phyloP scores from a whole-genome alignment of 108 stramenopile genomes.

The Nitzschia palea region DNA sequence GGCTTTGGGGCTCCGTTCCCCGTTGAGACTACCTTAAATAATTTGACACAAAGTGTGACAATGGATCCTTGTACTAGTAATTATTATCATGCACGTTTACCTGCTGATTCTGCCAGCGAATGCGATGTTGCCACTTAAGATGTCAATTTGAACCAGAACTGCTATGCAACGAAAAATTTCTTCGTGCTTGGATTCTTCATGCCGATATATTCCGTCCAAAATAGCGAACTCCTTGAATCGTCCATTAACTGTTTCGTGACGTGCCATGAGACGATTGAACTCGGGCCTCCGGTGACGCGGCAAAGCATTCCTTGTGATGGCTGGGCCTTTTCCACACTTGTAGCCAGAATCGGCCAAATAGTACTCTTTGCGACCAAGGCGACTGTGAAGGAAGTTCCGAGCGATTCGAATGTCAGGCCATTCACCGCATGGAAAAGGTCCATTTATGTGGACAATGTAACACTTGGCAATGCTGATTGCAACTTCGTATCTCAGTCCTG shows the following conservation, averaged over 20 bases:
- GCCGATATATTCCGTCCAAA: constrained; percentile 1
- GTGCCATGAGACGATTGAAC: not conserved
- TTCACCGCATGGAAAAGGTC: constrained; percentile 15
- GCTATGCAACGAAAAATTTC: not conserved
- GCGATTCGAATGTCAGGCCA: constrained; percentile 22
- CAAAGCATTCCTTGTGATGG: not conserved
- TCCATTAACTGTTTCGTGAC: constrained; percentile 30
- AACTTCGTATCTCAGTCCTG: constrained; percentile 24
- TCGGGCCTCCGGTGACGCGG: not conserved
- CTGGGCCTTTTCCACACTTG: not conserved
- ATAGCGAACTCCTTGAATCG: constrained; percentile 29
- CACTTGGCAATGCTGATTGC: constrained; percentile 28
- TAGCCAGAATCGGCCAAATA: constrained; percentile 29
- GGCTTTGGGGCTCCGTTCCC: no score
- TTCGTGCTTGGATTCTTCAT: not conserved
- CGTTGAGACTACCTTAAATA: no score
- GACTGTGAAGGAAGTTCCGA: not conserved
- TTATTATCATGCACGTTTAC: no score
- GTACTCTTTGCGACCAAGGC: constrained; percentile 6
- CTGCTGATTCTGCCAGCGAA: no score
- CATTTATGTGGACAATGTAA: constrained; percentile 31
- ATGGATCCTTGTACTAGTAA: no score
- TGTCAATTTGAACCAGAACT: constrained; percentile 1
- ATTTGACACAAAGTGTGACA: no score
- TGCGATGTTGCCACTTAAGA: not conserved